phyloP scores from a whole-genome alignment of 2,329 filamentous ascomycete species.

The Anthostomella pinea region DNA sequence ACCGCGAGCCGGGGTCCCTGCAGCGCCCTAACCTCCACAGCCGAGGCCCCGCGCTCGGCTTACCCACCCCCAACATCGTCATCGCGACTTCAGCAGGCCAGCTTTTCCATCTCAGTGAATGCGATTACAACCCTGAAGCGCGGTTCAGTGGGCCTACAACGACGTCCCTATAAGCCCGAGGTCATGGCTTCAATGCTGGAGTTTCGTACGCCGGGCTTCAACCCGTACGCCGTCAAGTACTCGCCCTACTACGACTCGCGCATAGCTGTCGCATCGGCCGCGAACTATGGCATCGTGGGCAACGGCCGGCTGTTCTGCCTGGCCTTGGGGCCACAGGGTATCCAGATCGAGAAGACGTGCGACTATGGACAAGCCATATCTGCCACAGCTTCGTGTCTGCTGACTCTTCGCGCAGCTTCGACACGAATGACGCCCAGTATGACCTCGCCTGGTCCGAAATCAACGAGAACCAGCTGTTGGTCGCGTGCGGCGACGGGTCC shows the following conservation, averaged over 20 bases:
- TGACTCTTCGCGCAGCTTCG: constrained; percentile 62
- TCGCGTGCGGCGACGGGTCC: constrained; percentile 87
- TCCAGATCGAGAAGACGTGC: constrained; percentile 84
- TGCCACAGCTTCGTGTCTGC: no score
- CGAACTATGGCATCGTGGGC: constrained; percentile 95
- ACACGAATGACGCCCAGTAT: constrained; percentile 95
- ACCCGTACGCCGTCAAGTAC: constrained; percentile 96
- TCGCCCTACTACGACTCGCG: constrained; percentile 97
- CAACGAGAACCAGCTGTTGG: constrained; percentile 90
- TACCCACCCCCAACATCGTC: constrained; percentile 14
- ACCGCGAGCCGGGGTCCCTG: no score
- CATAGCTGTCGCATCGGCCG: constrained; percentile 83
- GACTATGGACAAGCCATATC: no score
- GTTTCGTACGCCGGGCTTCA: constrained; percentile 89
- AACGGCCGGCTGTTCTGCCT: constrained; percentile 89
- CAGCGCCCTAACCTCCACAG: constrained; percentile 7
- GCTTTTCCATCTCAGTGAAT: not conserved
- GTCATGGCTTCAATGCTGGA: constrained; percentile 71
- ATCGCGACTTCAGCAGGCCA: constrained; percentile 2
- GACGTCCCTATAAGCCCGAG: constrained; percentile 3
- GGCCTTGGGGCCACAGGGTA: constrained; percentile 76
- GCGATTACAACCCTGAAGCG: not conserved
- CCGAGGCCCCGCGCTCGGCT: constrained; percentile 24
- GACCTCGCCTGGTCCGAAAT: constrained; percentile 94
- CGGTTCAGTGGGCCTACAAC: constrained; percentile 7